Conservation (phyloP, 495 filamentous ascomycete genomes). For the Evernia prunastri region DNA sequence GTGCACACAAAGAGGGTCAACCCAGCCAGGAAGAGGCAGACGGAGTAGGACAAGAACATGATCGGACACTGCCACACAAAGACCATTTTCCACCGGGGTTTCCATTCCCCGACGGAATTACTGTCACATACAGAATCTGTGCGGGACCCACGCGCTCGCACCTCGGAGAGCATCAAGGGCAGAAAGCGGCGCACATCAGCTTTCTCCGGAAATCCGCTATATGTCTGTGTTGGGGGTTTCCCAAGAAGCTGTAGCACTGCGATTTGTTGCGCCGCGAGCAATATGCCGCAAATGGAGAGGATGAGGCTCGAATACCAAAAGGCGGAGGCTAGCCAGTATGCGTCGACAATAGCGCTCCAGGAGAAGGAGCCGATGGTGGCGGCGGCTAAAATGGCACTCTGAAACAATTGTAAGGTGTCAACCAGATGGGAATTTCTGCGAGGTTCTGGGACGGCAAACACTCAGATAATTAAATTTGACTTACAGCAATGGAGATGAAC, state of each 20-base stretch:
- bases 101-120: slow-evolving; percentile 14
- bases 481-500: slow-evolving; percentile 30
- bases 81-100: slow-evolving; percentile 28
- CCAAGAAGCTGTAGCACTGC: slow-evolving; percentile 28
- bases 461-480: not conserved
- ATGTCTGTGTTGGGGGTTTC: slow-evolving; percentile 1
- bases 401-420: not conserved
- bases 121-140: not conserved
- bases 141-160: not conserved
- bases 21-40: slow-evolving; percentile 27
- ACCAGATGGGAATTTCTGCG: not conserved
- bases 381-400: slow-evolving; percentile 29
- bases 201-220: not conserved
- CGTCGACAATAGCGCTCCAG: slow-evolving; percentile 22
- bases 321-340: slow-evolving; percentile 31
- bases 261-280: slow-evolving; percentile 26
- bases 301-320: slow-evolving; percentile 30
- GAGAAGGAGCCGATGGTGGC: slow-evolving; percentile 33
- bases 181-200: slow-evolving; percentile 10
- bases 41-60: slow-evolving; percentile 32
- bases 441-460: not conserved
- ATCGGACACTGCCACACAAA: slow-evolving; percentile 33
- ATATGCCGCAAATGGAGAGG: slow-evolving; percentile 28
- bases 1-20: slow-evolving; percentile 30
- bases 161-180: slow-evolving; percentile 15